Conservation (phyloP, 2,329 filamentous ascomycete genomes). For the Verticillium zaregamsianum region DNA sequence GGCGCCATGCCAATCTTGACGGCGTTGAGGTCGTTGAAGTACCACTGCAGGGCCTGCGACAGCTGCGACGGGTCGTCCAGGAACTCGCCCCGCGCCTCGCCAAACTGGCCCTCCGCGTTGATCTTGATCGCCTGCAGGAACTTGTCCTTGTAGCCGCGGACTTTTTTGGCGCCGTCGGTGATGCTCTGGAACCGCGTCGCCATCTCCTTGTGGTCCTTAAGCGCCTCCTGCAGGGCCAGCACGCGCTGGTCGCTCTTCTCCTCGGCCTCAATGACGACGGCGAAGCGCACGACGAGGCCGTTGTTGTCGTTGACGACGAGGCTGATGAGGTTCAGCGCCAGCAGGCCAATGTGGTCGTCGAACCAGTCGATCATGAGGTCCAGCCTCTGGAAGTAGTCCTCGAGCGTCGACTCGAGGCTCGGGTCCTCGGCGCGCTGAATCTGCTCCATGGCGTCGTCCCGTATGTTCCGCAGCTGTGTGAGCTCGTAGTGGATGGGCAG, state of each 20-base stretch:
- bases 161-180: constrained; percentile 84
- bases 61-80: constrained; percentile 76
- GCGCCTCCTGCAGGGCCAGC: constrained; percentile 84
- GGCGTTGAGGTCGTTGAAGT: constrained; percentile 94
- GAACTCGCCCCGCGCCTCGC: constrained; percentile 68
- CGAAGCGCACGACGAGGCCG: constrained; percentile 84
- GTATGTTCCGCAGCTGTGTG: constrained; percentile 86
- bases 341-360: constrained; percentile 85
- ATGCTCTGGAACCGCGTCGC: constrained; percentile 92
- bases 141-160: constrained; percentile 95
- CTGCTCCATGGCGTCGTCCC: constrained; percentile 95
- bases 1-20: constrained; percentile 89
- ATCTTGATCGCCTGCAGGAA: constrained; percentile 77
- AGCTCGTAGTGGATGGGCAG: constrained; percentile 88
- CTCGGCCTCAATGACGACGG: constrained; percentile 89
- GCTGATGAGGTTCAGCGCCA: constrained; percentile 86
- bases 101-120: constrained; percentile 71
- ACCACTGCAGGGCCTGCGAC: constrained; percentile 91
- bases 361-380: constrained; percentile 92
- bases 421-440: constrained; percentile 72
- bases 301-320: constrained; percentile 84
- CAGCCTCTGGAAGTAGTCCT: constrained; percentile 83
- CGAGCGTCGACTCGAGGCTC: constrained; percentile 74
- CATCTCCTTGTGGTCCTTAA: constrained; percentile 93
- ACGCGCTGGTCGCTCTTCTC: constrained; percentile 95